Percentiles rank a stretch among this genome's conserved stretches.
Conservation (phyloP, 148 eudicot genomes). For the Fagopyrum tataricum region DNA sequence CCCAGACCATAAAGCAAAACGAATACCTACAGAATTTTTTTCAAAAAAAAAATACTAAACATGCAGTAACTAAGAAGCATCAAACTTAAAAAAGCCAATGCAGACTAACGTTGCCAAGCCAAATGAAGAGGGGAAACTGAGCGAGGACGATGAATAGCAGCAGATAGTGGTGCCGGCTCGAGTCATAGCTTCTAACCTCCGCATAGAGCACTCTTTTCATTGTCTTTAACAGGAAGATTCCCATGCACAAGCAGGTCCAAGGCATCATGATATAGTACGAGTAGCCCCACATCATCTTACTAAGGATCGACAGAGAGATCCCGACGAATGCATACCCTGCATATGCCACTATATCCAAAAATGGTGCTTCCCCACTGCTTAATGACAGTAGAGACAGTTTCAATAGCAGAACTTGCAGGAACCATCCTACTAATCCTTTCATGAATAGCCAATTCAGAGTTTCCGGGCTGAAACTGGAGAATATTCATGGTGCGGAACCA, state of each 20-base stretch:
- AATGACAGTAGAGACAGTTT: conserved; percentile 58
- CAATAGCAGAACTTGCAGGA: conserved; percentile 40
- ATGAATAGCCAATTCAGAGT: conserved; percentile 37
- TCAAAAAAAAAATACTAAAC: not conserved
- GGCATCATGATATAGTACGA: conserved; percentile 55
- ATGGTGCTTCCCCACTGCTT: conserved; percentile 66
- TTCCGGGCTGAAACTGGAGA: conserved; percentile 40
- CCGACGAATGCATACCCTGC: conserved; percentile 75
- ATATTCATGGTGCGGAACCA: not conserved
- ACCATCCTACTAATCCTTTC: conserved; percentile 50
- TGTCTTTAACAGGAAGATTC: conserved; percentile 67
- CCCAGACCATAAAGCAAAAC: conserved; percentile 5
- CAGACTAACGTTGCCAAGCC: conserved; percentile 65
- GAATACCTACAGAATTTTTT: not conserved
- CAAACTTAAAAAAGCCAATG: conserved; percentile 49
- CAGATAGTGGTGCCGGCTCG: conserved; percentile 60
- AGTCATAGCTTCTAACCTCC: conserved; percentile 64
- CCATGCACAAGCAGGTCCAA: conserved; percentile 77
- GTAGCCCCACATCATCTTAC: conserved; percentile 39
- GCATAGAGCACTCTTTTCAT: conserved; percentile 76
- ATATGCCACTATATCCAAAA: conserved; percentile 70
- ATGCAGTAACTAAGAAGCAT: not conserved
- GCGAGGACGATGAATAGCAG: conserved; percentile 66
- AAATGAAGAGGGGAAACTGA: conserved; percentile 67
- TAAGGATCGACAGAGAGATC: conserved; percentile 48